phyloP scores from a whole-genome alignment of 169 alveolate species.

The Perkinsus marinus region DNA sequence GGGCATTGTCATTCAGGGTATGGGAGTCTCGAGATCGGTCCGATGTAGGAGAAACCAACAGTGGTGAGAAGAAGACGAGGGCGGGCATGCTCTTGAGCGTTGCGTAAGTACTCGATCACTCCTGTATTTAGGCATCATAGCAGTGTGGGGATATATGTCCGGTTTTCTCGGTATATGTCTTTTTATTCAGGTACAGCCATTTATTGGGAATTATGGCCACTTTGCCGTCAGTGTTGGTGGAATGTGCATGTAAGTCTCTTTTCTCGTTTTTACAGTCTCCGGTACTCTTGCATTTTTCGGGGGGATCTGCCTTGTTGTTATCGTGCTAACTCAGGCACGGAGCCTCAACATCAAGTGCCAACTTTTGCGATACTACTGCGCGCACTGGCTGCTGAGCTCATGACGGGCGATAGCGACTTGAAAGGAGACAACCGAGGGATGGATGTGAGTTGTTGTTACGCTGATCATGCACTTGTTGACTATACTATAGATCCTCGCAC shows the following conservation, averaged over 20 bases:
- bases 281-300: background rate
- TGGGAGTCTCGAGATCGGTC: background rate
- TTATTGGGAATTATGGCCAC: background rate
- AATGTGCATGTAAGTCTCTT: background rate
- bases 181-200: background rate
- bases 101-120: too few species aligned
- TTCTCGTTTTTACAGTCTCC: too few species aligned
- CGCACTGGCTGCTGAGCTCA: background rate
- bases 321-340: background rate
- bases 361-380: background rate
- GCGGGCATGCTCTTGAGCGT: too few species aligned
- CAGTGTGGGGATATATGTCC: background rate
- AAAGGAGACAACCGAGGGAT: background rate
- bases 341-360: background rate
- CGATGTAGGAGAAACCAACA: too few species aligned
- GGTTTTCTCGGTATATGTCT: background rate
- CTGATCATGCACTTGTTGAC: background rate
- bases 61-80: too few species aligned
- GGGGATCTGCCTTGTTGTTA: background rate
- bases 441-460: background rate
- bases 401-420: background rate
- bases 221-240: background rate
- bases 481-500: background rate
- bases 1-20: background rate
- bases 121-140: too few species aligned